Conservation (phyloP, 129 eudicot species). For the Lactuca saligna region DNA sequence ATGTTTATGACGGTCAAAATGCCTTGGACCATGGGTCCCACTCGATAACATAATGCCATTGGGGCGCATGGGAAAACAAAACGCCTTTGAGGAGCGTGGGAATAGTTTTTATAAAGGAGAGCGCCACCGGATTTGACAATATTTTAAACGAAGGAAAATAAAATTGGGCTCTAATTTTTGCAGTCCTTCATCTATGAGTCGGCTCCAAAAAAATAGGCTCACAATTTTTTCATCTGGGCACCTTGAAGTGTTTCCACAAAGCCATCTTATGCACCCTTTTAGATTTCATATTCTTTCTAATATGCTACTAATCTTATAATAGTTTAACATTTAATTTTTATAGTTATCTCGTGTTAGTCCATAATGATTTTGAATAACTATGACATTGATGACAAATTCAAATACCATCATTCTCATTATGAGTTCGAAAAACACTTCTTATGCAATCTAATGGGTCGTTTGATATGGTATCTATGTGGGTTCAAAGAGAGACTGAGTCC, state of each 20-base stretch:
- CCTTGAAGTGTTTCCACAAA: not conserved
- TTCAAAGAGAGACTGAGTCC: too few relatives aligned
- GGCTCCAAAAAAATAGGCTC: not conserved
- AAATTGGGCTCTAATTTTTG: not conserved
- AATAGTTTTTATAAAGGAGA: conserved; percentile 7
- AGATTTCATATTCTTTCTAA: too few relatives aligned
- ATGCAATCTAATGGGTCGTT: too few relatives aligned
- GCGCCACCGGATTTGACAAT: conserved; percentile 16
- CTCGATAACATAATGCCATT: not conserved
- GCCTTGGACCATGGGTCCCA: too few relatives aligned
- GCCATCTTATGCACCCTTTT: too few relatives aligned
- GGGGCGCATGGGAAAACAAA: not conserved
- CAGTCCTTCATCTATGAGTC: conserved; percentile 14
- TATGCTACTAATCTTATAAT: not conserved
- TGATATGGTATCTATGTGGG: too few relatives aligned
- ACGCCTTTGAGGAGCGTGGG: not conserved
- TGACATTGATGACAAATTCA: too few relatives aligned
- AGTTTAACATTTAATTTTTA: not conserved
- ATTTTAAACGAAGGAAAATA: not conserved
- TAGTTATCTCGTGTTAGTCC: too few relatives aligned
- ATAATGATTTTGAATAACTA: too few relatives aligned
- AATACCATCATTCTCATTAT: too few relatives aligned
- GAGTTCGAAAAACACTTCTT: too few relatives aligned
- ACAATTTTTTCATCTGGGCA: not conserved
- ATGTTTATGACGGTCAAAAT: too few relatives aligned